These are phyloP conservation scores for Pseudogymnoascus sp. DNA, from an alignment of 2,329 filamentous ascomycete genomes.

Conservation along the genomic window DNA sequence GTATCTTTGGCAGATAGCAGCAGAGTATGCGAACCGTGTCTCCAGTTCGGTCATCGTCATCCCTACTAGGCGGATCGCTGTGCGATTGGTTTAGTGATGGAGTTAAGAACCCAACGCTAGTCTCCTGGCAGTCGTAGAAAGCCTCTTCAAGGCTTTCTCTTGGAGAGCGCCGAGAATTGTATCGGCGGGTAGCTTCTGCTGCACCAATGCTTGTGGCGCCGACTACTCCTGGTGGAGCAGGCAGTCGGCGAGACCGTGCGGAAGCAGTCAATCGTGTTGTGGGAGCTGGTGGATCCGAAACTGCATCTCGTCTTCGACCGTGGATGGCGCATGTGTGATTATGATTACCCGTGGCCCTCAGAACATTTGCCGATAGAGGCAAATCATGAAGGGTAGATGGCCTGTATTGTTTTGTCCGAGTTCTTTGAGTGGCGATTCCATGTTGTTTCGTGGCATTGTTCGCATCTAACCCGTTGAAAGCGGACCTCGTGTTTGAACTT, in stretches of 20 bases:
- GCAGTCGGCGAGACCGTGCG: neutral
- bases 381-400: neutral
- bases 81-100: neutral
- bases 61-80: neutral
- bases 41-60: neutral
- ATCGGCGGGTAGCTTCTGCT: neutral
- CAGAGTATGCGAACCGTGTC: neutral
- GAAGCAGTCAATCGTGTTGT: neutral
- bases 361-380: neutral
- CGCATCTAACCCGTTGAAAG: neutral
- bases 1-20: neutral
- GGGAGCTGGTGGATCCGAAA: neutral
- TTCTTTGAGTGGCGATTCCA: neutral
- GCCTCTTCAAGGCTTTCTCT: neutral
- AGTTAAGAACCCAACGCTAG: neutral
- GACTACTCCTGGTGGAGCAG: neutral
- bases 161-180: neutral
- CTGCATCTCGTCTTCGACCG: neutral
- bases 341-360: neutral
- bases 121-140: neutral
- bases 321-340: neutral
- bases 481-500: neutral
- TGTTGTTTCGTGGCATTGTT: neutral
- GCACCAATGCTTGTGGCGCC: neutral
- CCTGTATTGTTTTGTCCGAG: neutral